A percentile compares a stretch with the other conserved stretches of the same genome.
Evolutionary conservation across 495 filamentous ascomycete species (phyloP).

Genomic region (Penicillium manginii): DNA sequence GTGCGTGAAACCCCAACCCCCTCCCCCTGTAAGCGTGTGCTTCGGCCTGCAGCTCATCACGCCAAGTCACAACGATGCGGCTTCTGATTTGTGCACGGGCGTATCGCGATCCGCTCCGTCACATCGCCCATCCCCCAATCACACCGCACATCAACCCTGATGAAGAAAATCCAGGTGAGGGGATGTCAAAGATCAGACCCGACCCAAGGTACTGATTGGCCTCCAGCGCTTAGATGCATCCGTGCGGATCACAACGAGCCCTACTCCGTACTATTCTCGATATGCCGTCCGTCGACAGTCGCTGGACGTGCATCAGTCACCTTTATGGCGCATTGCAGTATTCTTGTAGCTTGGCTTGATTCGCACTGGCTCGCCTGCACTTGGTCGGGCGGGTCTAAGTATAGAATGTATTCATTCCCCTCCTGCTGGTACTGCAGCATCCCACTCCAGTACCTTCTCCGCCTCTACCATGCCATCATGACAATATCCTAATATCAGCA

Average conservation of each 20-base stretch:
- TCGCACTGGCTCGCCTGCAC: constrained; percentile 3
- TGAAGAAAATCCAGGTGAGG: constrained; percentile 24
- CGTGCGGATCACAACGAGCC: constrained; percentile 27
- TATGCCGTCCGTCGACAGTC: constrained; percentile 11
- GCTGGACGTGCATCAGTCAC: constrained; percentile 15
- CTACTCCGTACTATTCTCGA: constrained; percentile 8
- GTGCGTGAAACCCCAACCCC: constrained; percentile 21
- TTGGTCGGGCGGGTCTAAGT: constrained; percentile 23
- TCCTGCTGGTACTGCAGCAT: constrained; percentile 14
- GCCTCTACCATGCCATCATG: constrained; percentile 17
- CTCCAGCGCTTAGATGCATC: constrained; percentile 17
- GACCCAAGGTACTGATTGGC: constrained; percentile 18
- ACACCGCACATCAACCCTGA: constrained; percentile 14
- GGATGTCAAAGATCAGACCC: constrained; percentile 8
- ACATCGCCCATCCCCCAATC: constrained; percentile 31
- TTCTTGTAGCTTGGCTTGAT: constrained; percentile 9
- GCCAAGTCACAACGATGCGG: constrained; percentile 18
- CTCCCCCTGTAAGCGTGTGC: constrained; percentile 22
- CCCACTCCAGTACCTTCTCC: neutral
- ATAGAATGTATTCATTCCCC: constrained; percentile 28
- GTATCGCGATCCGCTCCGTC: constrained; percentile 29
- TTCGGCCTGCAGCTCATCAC: constrained; percentile 34
- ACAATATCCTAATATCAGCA: neutral
- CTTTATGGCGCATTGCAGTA: constrained; percentile 22
- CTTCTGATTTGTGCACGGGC: constrained; percentile 26